These are phyloP conservation scores for Bryoglossum gracile DNA, from an alignment of 495 filamentous ascomycete genomes.

Conservation along the genomic window DNA sequence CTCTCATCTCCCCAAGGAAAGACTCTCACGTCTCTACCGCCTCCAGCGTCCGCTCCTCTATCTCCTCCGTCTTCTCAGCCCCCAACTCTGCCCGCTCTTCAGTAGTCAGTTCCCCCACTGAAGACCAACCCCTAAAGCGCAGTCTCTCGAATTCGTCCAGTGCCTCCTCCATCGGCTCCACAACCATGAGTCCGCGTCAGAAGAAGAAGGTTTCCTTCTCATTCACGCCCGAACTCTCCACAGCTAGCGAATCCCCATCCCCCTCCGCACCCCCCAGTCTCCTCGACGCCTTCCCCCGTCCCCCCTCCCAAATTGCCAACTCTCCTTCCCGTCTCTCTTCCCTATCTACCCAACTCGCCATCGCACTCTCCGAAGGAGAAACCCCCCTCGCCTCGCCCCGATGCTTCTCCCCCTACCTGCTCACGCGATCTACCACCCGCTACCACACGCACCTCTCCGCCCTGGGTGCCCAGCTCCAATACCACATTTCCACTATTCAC, in stretches of 20 bases:
- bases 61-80: conserved; percentile 37
- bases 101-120: conserved; percentile 25
- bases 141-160: conserved; percentile 13
- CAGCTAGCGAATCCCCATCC: conserved; percentile 34
- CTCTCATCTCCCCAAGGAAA: conserved; percentile 31
- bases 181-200: conserved; percentile 2
- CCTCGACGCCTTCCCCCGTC: conserved; percentile 1
- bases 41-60: conserved; percentile 38
- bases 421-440: conserved; percentile 35
- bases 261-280: conserved; percentile 19
- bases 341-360: not conserved
- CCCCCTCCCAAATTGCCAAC: not conserved
- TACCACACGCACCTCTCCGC: conserved; percentile 35
- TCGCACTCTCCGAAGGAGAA: not conserved
- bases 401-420: conserved; percentile 28
- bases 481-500: conserved; percentile 17
- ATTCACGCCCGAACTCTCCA: conserved; percentile 37
- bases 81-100: conserved; percentile 35
- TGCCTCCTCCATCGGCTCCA: conserved; percentile 25
- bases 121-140: conserved; percentile 8
- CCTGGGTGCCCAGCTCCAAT: conserved; percentile 26
- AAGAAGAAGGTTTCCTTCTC: conserved; percentile 51
- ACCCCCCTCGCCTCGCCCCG: not conserved
- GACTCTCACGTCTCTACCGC: conserved; percentile 29
- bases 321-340: not conserved